Percentiles rank a stretch among this genome's conserved stretches.
phyloP scores from a whole-genome alignment of 73 alveolate species.

The Paramecium tetraurelia region DNA sequence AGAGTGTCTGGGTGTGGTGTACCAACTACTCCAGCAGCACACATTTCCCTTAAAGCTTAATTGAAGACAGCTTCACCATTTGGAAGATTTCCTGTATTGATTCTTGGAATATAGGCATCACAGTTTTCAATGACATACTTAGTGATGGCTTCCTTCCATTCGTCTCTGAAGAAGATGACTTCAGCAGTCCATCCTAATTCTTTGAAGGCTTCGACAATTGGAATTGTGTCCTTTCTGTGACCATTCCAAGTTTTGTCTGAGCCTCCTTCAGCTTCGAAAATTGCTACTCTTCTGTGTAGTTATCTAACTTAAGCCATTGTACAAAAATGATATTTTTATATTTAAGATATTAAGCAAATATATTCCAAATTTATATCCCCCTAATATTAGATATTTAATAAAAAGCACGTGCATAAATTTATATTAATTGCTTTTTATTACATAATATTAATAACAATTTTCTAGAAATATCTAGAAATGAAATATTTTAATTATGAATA shows the following conservation, averaged over 20 bases:
- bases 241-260: slow-evolving; percentile 33
- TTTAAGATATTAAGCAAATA: background rate
- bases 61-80: slow-evolving; percentile 40
- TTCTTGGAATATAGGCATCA: slow-evolving; percentile 46
- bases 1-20: slow-evolving; percentile 47
- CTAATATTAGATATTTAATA: background rate
- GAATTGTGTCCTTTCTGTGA: slow-evolving; percentile 47
- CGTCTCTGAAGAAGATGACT: slow-evolving; percentile 53
- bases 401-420: background rate
- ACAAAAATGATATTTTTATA: background rate
- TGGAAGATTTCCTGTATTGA: slow-evolving; percentile 37
- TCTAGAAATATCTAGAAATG: background rate
- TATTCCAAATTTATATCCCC: background rate
- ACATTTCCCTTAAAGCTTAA: background rate
- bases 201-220: slow-evolving; percentile 52
- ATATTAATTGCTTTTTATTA: background rate
- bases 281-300: slow-evolving; percentile 45
- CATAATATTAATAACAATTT: background rate
- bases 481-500: background rate
- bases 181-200: slow-evolving; percentile 52
- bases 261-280: slow-evolving; percentile 39
- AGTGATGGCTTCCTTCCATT: slow-evolving; percentile 41
- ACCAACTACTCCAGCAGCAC: slow-evolving; percentile 23
- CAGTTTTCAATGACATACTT: slow-evolving; percentile 23
- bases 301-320: background rate